phyloP scores from a whole-genome alignment of 129 eudicot species.

The Flaveria linearis region DNA sequence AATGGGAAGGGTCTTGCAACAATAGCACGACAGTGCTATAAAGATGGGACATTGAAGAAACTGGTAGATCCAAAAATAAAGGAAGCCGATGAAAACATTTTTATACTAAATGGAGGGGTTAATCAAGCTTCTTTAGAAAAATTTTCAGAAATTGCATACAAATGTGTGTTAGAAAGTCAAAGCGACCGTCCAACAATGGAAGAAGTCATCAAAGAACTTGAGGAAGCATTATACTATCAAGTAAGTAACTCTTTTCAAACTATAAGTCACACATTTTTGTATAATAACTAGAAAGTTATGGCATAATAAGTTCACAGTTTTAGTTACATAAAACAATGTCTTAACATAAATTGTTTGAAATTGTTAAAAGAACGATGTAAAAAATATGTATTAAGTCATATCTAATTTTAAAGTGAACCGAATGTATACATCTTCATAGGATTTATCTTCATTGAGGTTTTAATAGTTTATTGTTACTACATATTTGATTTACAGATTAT shows the following conservation, averaged over 20 bases:
- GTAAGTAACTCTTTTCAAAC: not conserved
- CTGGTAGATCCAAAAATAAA: not conserved
- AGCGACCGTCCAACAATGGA: not conserved
- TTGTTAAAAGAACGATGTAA: no score
- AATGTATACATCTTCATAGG: no score
- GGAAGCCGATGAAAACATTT: not conserved
- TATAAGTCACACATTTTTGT: no score
- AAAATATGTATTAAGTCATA: no score
- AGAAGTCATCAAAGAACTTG: not conserved
- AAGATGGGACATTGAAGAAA: not conserved
- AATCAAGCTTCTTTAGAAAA: not conserved
- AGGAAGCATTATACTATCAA: slow-evolving; percentile 1
- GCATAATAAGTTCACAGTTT: no score
- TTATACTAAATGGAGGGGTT: not conserved
- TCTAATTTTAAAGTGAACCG: no score
- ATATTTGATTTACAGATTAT: no score
- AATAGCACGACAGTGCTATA: not conserved
- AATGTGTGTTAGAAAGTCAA: not conserved
- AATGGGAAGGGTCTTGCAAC: not conserved
- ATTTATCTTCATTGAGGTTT: no score
- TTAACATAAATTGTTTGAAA: no score
- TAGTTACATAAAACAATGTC: no score
- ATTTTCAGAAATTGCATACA: not conserved
- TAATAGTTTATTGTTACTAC: no score
- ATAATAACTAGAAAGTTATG: no score